A percentile compares a stretch with the other conserved stretches of the same genome.
These are phyloP conservation scores for Sporothrix euskadiensis DNA, from an alignment of 2,329 filamentous ascomycete genomes.

Conservation along the genomic window DNA sequence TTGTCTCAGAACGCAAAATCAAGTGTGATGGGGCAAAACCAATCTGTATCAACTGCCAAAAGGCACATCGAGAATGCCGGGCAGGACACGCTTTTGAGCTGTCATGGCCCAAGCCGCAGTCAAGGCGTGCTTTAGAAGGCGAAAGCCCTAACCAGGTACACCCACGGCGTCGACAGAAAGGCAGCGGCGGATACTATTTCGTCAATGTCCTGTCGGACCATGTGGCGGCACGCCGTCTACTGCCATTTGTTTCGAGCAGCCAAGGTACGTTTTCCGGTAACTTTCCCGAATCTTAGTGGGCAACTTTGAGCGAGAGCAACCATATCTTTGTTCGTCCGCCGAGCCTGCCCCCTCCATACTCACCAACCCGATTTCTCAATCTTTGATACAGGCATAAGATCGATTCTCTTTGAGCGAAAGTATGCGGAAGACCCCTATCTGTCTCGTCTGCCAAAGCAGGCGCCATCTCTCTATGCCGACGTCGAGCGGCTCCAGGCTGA, in stretches of 20 bases:
- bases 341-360: not conserved
- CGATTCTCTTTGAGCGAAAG: conserved; percentile 3
- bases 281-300: not conserved
- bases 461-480: conserved; percentile 19
- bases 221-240: conserved; percentile 10
- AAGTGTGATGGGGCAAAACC: conserved; percentile 28
- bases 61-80: conserved; percentile 24
- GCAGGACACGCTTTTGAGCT: conserved; percentile 23
- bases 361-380: not conserved
- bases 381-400: not conserved
- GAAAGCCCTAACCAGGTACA: not conserved
- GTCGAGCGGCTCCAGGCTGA: conserved; percentile 16
- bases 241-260: not conserved
- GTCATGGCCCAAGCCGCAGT: conserved; percentile 27
- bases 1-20: conserved; percentile 28
- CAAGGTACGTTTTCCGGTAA: conserved; percentile 4
- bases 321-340: too few relatives aligned
- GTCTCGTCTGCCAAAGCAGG: not conserved
- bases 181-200: conserved; percentile 16
- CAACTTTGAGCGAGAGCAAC: conserved; percentile 1
- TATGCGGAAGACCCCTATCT: not conserved
- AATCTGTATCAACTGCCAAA: conserved; percentile 27
- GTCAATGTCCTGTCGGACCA: conserved; percentile 21
- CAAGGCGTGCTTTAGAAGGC: conserved; percentile 21
- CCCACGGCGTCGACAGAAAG: not conserved